Percentiles rank a stretch among this genome's conserved stretches.
Evolutionary conservation across 257 asterid species (phyloP).

Genomic region (Solanum lycopersicoides): DNA sequence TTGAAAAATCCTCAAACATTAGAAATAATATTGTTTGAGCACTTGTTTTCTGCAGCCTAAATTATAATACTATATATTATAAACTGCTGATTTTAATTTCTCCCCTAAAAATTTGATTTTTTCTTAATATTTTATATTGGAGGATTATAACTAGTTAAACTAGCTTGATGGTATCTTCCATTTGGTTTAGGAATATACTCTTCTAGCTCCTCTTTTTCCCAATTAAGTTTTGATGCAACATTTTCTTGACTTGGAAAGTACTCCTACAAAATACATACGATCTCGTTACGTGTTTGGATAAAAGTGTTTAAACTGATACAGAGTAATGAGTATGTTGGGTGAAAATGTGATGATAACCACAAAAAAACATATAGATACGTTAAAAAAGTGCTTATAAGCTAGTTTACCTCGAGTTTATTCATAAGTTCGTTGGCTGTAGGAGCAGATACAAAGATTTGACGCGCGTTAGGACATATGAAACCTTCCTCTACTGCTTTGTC

Average conservation of each 20-base stretch:
- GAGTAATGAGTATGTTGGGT: background rate
- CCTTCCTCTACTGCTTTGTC: constrained; percentile 36
- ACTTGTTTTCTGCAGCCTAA: background rate
- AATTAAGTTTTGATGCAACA: constrained; percentile 14
- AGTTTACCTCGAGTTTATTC: constrained; percentile 20
- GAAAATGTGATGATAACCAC: background rate
- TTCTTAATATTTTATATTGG: background rate
- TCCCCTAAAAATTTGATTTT: background rate
- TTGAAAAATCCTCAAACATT: background rate
- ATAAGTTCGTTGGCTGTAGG: constrained; percentile 24
- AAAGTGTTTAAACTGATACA: background rate
- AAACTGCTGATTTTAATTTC: background rate
- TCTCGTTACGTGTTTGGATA: background rate
- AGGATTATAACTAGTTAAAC: background rate
- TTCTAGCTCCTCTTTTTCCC: constrained; percentile 13
- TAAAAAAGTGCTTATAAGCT: background rate
- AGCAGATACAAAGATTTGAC: constrained; percentile 29
- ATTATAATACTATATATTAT: background rate
- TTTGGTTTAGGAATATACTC: background rate
- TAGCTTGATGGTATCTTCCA: background rate
- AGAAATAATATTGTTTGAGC: background rate
- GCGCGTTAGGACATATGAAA: constrained; percentile 23
- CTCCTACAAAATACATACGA: constrained; percentile 5
- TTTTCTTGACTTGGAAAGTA: constrained; percentile 15
- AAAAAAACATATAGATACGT: background rate